Evolutionary conservation across 257 asterid species (phyloP).

Genomic region (Echites panduratus): DNA sequence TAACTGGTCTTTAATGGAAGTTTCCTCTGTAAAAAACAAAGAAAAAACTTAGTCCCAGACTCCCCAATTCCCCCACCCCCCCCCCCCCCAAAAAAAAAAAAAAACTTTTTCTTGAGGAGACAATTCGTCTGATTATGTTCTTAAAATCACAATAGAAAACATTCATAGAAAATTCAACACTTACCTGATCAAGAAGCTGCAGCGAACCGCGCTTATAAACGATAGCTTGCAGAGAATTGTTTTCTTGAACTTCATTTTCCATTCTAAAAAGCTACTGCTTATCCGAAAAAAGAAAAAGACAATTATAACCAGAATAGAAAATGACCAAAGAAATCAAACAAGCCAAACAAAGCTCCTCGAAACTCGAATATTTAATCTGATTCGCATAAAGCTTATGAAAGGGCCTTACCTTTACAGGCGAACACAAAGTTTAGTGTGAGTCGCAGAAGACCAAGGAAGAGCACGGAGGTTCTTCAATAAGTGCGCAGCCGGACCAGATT

Average conservation of each 20-base stretch:
- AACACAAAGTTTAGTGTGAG: too few species aligned
- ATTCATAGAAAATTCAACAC: background rate
- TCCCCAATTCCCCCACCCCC: too few species aligned
- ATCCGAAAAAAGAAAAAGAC: background rate
- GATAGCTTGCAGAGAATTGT: slow-evolving; percentile 48
- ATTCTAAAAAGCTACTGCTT: slow-evolving; percentile 3
- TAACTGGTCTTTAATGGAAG: slow-evolving; percentile 74
- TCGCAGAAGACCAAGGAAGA: too few species aligned
- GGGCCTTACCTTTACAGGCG: background rate
- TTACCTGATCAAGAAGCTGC: slow-evolving; percentile 82
- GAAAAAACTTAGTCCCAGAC: background rate
- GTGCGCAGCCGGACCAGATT: too few species aligned
- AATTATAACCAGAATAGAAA: background rate
- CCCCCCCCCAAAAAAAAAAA: too few species aligned
- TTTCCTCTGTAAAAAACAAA: slow-evolving; percentile 62
- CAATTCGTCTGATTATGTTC: background rate
- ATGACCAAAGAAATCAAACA: background rate
- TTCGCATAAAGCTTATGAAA: background rate
- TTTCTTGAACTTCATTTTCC: slow-evolving; percentile 34
- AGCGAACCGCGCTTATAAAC: slow-evolving; percentile 76
- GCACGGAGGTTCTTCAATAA: too few species aligned
- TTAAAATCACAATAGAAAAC: background rate
- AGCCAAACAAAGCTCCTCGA: background rate
- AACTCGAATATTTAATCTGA: background rate
- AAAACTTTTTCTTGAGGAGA: background rate